Base-by-base conservation (phyloP, 176 grass and related monocot genomes). In the Areca catechu region DNA sequence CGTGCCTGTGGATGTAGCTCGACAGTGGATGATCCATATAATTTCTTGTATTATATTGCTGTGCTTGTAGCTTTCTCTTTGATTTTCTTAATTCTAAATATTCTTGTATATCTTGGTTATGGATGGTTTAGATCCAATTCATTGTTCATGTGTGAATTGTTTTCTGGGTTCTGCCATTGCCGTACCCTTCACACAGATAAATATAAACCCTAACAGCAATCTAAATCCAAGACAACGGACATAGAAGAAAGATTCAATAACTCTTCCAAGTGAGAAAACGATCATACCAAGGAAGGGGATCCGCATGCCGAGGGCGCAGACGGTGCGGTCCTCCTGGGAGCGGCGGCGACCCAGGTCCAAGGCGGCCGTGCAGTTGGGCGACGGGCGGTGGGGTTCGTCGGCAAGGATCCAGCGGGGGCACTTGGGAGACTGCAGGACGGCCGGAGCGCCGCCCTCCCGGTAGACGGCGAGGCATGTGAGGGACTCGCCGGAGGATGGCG, bases 331-430 rank as follows among this genome's bases (percentile, higher is more conserved):
- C 81, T 97, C 93, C 77, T 91, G 93, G 12, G 83, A 85, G 6
- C 74, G 77, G 14, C 93, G 78, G 37, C 83, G 66, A 4, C 92
- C 92, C 55, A 80, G 80, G 54, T 82, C 57, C 21, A 69, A 17
- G 37, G 86, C 75, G 7, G 84, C 61, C 49, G 85, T 80, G 65
- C 92, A 97, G 25, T 68, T 76, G 9, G 27, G 71, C 24, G 71
- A 76, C 18, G 30, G 72, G 47, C 27, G 53, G 18, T 22, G 58
- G 20, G 18, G 60, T 14, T 70, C 65, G 19, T 29, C 53, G 15
- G 74, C 20, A 54, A 77, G 76, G 57, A 85, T 85, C 93, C 93
- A 97, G 16, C 87, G 83, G 17, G 93, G 81, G 78, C 87, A 92
- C 51, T 85, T 80, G 51, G 87, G 53, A 48, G 93, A 97, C 53